Conservation (phyloP, 257 asterid species). For the Paulownia fortunei region DNA sequence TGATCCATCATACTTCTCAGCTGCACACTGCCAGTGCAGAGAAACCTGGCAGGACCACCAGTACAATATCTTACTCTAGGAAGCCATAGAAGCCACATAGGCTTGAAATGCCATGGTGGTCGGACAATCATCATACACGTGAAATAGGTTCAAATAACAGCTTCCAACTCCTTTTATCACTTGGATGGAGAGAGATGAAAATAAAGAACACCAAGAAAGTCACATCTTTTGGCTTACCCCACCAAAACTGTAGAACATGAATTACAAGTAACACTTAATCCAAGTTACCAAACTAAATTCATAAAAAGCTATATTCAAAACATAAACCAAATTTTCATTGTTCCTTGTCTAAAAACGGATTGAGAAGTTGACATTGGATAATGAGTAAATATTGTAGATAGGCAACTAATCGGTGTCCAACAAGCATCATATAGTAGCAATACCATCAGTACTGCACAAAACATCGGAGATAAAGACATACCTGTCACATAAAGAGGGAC, state of each 20-base stretch:
- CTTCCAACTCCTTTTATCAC: conserved; percentile 70
- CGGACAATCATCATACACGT: conserved; percentile 37
- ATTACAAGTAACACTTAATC: not conserved
- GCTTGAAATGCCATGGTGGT: conserved; percentile 53
- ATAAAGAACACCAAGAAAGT: not conserved
- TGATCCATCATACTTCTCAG: conserved; percentile 97
- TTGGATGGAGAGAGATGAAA: not conserved
- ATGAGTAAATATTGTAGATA: too few relatives aligned
- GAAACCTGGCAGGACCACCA: conserved; percentile 99
- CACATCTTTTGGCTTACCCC: conserved; percentile 6
- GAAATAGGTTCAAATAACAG: conserved; percentile 50
- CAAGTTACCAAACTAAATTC: not conserved
- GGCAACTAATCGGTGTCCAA: too few relatives aligned
- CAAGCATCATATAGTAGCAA: too few relatives aligned
- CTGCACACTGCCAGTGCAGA: conserved; percentile 99
- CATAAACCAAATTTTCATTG: not conserved
- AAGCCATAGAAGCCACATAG: conserved; percentile 63
- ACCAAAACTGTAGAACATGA: not conserved
- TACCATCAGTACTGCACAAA: too few relatives aligned
- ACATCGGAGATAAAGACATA: too few relatives aligned
- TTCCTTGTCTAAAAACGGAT: not conserved
- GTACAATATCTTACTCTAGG: conserved; percentile 59
- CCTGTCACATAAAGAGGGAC: too few relatives aligned
- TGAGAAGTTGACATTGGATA: not conserved
- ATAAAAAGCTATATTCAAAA: not conserved